Base-by-base conservation (phyloP, 768 basidiomycete genomes). In the Suillus americanus region DNA sequence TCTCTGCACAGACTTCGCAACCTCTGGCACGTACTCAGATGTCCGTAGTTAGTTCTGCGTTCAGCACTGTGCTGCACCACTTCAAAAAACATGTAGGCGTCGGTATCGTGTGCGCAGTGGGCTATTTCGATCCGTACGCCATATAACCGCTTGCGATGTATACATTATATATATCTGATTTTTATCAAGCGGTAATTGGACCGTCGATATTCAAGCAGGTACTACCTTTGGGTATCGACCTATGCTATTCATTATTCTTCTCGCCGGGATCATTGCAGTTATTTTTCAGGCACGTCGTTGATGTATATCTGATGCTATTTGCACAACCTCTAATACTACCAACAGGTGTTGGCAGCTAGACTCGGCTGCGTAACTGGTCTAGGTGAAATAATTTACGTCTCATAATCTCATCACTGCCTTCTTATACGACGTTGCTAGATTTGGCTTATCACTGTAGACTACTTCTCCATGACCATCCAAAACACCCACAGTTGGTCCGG, bases 391-490 rank as follows among this genome's bases (percentile, higher is more conserved):
- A 62, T 30, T n/a, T 18, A 1, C 28, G n/a, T 33, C 41, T 30
- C 53, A 7, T 8, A 10, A 30, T 33, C 41, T 30, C 53, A 7
- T 8, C 18, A 16, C 53, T 33, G 30, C 9, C 30, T 28, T 38
- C 45, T 41, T 41, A 45, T 12, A 60, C 23, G 1, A 40, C 14
- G 33, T 46, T 53, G 35, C 20, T n/a, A 79, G 84, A 85, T 65
- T 76, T 84, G 7, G 82, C 83, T 1, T 69, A 79, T 2, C 83
- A 85, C 41, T 84, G 82, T 68, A 79, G 84, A 6, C 69, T 81
- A n/a, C 74, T 82, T 30, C 73, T 86, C 3, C 73, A 84, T 66
- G 73, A 82, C 64, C 79, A 82, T 30, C 76, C 81, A 13, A 75
- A 67, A 56, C 73, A 81, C 67, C 77, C 76, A 46, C 70, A 67